Base-by-base conservation (phyloP, 306 rosid genomes). In the Cicer yamashitae region DNA sequence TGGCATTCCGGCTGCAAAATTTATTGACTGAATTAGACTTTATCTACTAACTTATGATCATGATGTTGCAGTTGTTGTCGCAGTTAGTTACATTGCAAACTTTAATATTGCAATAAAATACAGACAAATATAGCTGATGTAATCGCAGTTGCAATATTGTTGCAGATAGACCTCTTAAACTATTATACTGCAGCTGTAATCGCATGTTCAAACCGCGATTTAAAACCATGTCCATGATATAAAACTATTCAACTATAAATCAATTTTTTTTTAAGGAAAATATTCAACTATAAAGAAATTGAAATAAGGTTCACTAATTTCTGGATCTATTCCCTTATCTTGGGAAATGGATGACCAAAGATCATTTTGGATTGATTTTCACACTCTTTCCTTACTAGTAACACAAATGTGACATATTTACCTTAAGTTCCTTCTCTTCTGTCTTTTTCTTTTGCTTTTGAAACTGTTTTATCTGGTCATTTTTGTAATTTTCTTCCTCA, bases 1-100 rank as follows among this genome's bases (percentile, higher is more conserved):
- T 76, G 71, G 69, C 84, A 38, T 82, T 81, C 91, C 63, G 73
- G 64, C 98, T 91, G 93, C 41, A 54, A 66, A 81, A 75, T 62
- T 78, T 59, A 30, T 52, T 66, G 43, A 77, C 52, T 9, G 22
- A 58, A 82, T 75, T 30, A 30, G 34, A 30, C 34, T 30, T 30
- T 30, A 3, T 30, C 34, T 30, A 3, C 34, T 30, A 30, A 30
- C 34, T 30, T 30, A 30, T 30, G 34, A 30, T 30, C 34, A 30
- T 30, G 34, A 30, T 30, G 3, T 30, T 30, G 34, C 34, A 30
- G 34, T 30, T 30, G 34, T 2, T 0, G 5, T 30, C 34, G 5
- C 34, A 30, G 34, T 30, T 30, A 30, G 34, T 30, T 30, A 30
- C 5, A 30, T 30, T 30, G 4, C 34, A 30, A 30, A 30, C 34